Base-by-base conservation (phyloP, 2,329 filamentous ascomycete species). In the Aspergillus sp. region DNA sequence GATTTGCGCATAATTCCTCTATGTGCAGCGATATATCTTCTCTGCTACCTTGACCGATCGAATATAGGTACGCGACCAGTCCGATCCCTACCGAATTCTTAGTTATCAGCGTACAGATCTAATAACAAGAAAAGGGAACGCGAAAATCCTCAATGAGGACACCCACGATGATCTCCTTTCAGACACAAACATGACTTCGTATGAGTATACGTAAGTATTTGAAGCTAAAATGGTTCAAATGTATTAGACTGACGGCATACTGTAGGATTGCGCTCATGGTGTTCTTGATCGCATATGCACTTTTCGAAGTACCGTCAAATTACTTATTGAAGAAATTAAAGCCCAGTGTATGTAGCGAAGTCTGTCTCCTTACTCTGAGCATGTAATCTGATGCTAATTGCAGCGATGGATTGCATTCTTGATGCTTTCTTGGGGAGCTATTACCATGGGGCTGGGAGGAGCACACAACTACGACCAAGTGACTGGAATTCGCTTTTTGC, bases 11-110 rank as follows among this genome's bases (percentile, higher is more conserved):
- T 86, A 44, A 68, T 86, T 10, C 82, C 83, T 1, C 65, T 86
- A 10, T 78, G 73, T n/a, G 78, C 79, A 6, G 68, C 63, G 41
- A 83, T 86, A 40, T 88, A 85, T 60, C 72, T 86, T 37, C 72
- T 86, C 19, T 83, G 79, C 63, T 86, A 83, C 59, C 74, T 86
- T 26, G 83, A 86, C 62, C 72, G 80, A 35, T 77, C 79, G 43
- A 87, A 86, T 61, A 86, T 87, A 45, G 82, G 81, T 71, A 45
- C 37, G 53, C 48, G 7, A 11, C 12, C 8, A 38, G 10, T 10
- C 7, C 7, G 11, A 28, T 27, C 6, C 7, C 0, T 7, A 10
- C 6, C 10, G 2, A 7, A n/a, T 28, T 7, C 19, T 4, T 19
- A 19, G 19, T 19, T 19, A 19, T 19, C 19, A 19, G 19, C 19